Conservation (phyloP, 2,329 filamentous ascomycete genomes). For the Pezicula neosporulosa region DNA sequence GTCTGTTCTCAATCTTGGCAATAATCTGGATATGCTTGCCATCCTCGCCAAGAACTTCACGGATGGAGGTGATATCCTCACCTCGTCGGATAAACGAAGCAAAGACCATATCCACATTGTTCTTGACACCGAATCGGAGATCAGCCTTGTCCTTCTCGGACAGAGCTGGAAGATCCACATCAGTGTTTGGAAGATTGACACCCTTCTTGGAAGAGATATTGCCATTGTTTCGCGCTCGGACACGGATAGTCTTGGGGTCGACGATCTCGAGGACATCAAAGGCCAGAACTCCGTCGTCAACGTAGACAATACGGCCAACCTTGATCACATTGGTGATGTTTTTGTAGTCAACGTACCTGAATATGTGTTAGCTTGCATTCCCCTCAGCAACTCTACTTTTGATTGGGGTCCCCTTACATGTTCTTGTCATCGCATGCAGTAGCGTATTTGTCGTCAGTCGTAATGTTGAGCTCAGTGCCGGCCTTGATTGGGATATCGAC, state of each 20-base stretch:
- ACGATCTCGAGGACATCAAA: conserved; percentile 88
- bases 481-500: conserved; percentile 76
- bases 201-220: conserved; percentile 99
- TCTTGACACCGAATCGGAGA: conserved; percentile 94
- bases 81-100: conserved; percentile 96
- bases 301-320: conserved; percentile 89
- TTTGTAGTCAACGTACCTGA: conserved; percentile 96
- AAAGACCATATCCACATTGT: conserved; percentile 98
- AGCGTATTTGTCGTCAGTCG: conserved; percentile 91
- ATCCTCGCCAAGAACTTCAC: conserved; percentile 82
- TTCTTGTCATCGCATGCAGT: conserved; percentile 82
- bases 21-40: conserved; percentile 99
- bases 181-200: conserved; percentile 97
- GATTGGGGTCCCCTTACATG: conserved; percentile 61
- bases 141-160: conserved; percentile 98
- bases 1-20: conserved; percentile 99
- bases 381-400: neutral
- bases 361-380: neutral
- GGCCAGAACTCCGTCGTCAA: conserved; percentile 95
- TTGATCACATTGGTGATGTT: conserved; percentile 99
- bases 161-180: conserved; percentile 94
- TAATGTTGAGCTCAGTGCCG: conserved; percentile 88
- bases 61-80: conserved; percentile 90
- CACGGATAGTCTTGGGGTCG: conserved; percentile 85
- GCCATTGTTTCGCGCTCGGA: conserved; percentile 91